Base-by-base conservation (phyloP, 2,329 filamentous ascomycete genomes). In the Penicillium sp. region DNA sequence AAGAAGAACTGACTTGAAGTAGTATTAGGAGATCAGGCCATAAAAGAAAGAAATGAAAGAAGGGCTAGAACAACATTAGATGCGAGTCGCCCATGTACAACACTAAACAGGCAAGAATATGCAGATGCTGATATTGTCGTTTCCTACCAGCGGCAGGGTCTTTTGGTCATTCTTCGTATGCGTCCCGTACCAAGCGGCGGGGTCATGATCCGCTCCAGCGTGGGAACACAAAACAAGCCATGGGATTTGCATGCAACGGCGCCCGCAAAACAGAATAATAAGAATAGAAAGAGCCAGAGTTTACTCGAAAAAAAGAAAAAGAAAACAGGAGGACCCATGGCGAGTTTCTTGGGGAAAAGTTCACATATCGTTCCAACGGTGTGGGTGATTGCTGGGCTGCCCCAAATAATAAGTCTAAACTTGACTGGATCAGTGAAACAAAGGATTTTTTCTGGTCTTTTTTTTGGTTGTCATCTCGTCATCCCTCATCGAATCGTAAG, bases 401-500 rank as follows among this genome's bases (percentile, higher is more conserved):
- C 72, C 72, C 74, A 73, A 70, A 70, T 68, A 69, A 72, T 72
- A 65, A 65, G 70, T 75, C 72, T 75, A 75, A 74, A 73, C 69
- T 72, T 72, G 70, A 67, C 70, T 73, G 70, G 71, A 73, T 72
- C 67, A 74, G 72, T 69, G 69, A 69, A 71, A 72, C 69, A 70
- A 61, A 62, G 62, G 65, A 68, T 64, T 70, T 65, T 71, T 70
- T 73, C 72, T 69, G 63, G 66, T 69, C 64, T 68, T 75, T 71
- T 74, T 69, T 73, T 65, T 58, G 55, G 61, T 68, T 70, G 70
- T 77, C 75, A 74, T 77, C 72, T 75, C 75, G 71, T 78, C 75
- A 75, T 78, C 75, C 75, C 72, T 78, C 75, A 75, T 78, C 73
- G 75, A 78, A 76, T 78, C 75, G 72, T 78, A 75, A 76, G 72